phyloP scores from a whole-genome alignment of 441 rosid species.

The Pelargonium myrrhifolium region DNA sequence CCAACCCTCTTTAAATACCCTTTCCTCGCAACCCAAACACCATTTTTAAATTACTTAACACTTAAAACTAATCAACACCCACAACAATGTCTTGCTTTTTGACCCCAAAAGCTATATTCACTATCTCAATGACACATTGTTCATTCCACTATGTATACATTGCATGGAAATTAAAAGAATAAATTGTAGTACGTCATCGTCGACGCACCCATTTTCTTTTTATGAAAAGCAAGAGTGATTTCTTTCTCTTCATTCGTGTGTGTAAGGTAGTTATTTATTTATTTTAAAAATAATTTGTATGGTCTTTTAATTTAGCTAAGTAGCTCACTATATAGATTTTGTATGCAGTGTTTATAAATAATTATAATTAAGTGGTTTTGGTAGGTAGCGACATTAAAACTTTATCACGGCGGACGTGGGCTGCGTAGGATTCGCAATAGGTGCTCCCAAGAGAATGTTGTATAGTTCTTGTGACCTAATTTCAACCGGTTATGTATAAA shows the following conservation, averaged over 20 bases:
- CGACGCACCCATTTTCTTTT: not conserved
- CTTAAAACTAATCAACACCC: not conserved
- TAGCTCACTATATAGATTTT: too few relatives aligned
- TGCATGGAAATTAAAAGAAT: not conserved
- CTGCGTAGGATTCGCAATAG: too few relatives aligned
- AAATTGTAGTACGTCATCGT: not conserved
- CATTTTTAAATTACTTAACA: not conserved
- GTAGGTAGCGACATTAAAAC: too few relatives aligned
- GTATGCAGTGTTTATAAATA: too few relatives aligned
- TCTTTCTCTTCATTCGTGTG: not conserved
- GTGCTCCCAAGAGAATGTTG: too few relatives aligned
- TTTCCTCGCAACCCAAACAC: not conserved
- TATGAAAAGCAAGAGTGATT: not conserved
- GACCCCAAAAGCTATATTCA: not conserved
- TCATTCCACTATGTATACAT: not conserved
- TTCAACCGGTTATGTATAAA: too few relatives aligned
- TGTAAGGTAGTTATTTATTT: not conserved
- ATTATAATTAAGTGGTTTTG: too few relatives aligned
- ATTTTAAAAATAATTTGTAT: too few relatives aligned
- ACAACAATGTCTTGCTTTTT: not conserved
- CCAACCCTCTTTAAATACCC: not conserved
- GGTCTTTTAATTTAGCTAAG: too few relatives aligned
- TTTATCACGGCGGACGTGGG: too few relatives aligned
- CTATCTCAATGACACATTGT: not conserved
- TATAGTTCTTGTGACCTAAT: too few relatives aligned